These are phyloP conservation scores for Elaeagnus macrophylla DNA, from an alignment of 306 rosid species.

Conservation along the genomic window DNA sequence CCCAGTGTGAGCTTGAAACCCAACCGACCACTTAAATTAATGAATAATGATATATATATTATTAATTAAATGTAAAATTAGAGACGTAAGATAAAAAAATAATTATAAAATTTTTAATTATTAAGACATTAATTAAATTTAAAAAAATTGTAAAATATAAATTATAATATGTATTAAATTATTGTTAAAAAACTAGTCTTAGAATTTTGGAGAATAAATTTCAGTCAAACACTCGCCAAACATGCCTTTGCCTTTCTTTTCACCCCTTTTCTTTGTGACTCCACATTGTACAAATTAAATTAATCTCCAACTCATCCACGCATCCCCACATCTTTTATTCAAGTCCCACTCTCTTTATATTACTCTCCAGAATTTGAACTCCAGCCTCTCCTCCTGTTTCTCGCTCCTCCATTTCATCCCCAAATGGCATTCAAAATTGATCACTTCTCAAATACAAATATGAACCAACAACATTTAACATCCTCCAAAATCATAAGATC, in stretches of 20 bases:
- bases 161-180: no score
- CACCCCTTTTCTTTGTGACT: not conserved
- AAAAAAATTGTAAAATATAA: no score
- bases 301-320: not conserved
- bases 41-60: no score
- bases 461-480: slow-evolving; percentile 22
- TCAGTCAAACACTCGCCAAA: slow-evolving; percentile 40
- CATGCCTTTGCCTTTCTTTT: slow-evolving; percentile 23
- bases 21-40: slow-evolving; percentile 24
- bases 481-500: slow-evolving; percentile 30
- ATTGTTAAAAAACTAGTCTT: no score
- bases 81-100: no score
- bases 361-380: not conserved
- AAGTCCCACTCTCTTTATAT: slow-evolving; percentile 19
- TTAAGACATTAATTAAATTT: no score
- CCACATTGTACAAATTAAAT: not conserved
- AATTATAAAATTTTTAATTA: no score
- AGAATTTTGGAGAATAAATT: not conserved
- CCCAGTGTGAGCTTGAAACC: no score
- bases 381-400: slow-evolving; percentile 1
- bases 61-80: no score
- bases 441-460: slow-evolving; percentile 11
- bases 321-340: not conserved
- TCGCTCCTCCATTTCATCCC: not conserved
- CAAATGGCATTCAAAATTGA: slow-evolving; percentile 33